phyloP scores from a whole-genome alignment of 306 rosid genomes.

The Prunus mume region DNA sequence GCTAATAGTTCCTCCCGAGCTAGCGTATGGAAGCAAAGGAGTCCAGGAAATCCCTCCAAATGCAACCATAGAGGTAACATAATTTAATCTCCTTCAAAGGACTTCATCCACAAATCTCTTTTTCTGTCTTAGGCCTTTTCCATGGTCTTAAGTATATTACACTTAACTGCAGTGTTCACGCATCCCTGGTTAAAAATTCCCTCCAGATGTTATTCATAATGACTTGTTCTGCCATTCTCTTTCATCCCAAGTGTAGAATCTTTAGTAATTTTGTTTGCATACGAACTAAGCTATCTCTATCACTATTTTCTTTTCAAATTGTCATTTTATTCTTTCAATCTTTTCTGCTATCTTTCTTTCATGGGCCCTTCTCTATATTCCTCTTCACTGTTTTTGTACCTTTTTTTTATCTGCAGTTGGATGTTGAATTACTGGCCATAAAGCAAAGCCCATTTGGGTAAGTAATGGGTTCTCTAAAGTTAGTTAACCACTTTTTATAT shows the following conservation, averaged over 20 bases:
- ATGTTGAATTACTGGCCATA: slow-evolving; percentile 79
- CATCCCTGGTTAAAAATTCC: background rate
- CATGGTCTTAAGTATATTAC: background rate
- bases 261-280: background rate
- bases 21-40: slow-evolving; percentile 88
- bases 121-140: background rate
- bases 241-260: background rate
- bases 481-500: background rate
- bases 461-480: slow-evolving; percentile 21
- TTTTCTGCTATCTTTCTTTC: slow-evolving; percentile 2
- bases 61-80: slow-evolving; percentile 80
- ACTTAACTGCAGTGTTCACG: background rate
- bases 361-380: slow-evolving; percentile 12
- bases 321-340: slow-evolving; percentile 11
- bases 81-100: background rate
- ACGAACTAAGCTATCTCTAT: slow-evolving; percentile 14
- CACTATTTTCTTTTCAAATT: background rate
- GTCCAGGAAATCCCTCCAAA: slow-evolving; percentile 96
- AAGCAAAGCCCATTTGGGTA: slow-evolving; percentile 97
- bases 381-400: slow-evolving; percentile 27
- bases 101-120: background rate
- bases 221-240: background rate
- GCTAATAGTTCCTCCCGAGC: slow-evolving; percentile 83
- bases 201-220: background rate
- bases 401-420: slow-evolving; percentile 54